Evolutionary conservation across 495 filamentous ascomycete genomes (phyloP), one percentile per base, ranked within the genome.

Genomic region (Chaetomium tenue): DNA sequence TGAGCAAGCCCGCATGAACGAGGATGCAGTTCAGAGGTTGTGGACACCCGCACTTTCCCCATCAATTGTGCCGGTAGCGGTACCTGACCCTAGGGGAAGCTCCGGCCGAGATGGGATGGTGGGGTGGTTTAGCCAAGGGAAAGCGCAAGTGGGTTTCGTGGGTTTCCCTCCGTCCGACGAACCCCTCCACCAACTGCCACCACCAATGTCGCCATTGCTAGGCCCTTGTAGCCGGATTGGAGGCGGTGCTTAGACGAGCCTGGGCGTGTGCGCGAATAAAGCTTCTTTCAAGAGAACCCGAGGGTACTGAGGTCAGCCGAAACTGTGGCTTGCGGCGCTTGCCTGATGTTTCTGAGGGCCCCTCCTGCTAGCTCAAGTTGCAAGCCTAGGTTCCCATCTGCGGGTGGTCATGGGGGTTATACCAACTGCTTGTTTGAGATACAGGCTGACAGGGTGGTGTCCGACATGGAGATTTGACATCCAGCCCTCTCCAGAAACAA

Each of bases 101-200:
- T 47, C 53, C 48, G 18, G 52, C 26, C 53, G 26, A 30, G 52
- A 56, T 16, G 26, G 30, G 52, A 56, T 16, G 26, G 23, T 52
- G 48, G 23, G 48, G 23, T 25, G 8, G 48, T 30, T 57, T 47
- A 53, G 42, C 47, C 47, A 42, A 53, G 60, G 51, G 60, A 40
- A 47, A 40, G 23, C 15, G 37, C 39, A 23, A 23, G 50, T 46
- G 50, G 39, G 16, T 22, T 37, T 15, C 7, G 39, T 25, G 16
- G 46, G n/a, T 25, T 61, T 64, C 66, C 66, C 53, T 68, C 62
- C 66, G 57, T 26, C 61, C 65, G 60, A 55, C 48, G 40, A 57
- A 25, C 57, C 58, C 51, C 23, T 37, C 28, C 30, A 57, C 28
- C 37, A 18, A n/a, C n/a, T n/a, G n/a, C n/a, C n/a, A 33, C 28